Base-by-base conservation (phyloP, 805 yeast genomes). In the Pichia manshurica region DNA sequence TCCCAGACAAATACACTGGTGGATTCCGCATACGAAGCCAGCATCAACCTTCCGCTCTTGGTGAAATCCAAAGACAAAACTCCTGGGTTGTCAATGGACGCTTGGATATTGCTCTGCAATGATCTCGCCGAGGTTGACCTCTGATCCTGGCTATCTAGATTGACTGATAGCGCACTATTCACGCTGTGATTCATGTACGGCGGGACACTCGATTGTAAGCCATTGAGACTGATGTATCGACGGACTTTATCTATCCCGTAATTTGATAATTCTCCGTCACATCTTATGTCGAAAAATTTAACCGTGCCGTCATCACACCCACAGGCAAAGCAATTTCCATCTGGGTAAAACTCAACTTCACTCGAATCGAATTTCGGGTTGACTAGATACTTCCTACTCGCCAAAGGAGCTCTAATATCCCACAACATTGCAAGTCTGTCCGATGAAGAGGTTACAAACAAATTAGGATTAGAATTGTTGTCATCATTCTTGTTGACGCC, bases 221-320 rank as follows among this genome's bases (percentile, higher is more conserved):
- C 38, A 13, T 52, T 42, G 15, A 31, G 29, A 20, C 45, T 35
- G 9, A 53, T 33, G 33, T 53, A 52, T 29, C 28, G 50, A 7
- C 47, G 46, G 5, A 52, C 47, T 12, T 40, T 39, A 5, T 53
- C 52, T 29, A 69, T 54, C 21, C 56, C 64, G 62, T 80, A 87
- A 16, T 56, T 61, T 8, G 79, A 73, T 38, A 88, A 59, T 53
- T 77, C 82, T 53, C 93, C 79, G 60, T 86, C 95, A 1, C 89
- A 73, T 52, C 96, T 72, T 39, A 87, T 63, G 61, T 89, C 97
- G 63, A 78, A 84, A 47, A 87, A 64, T 49, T 85, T 72, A 22
- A 86, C 69, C 0, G 73, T 62, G 3, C 91, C 90, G 61, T 86
- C 95, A 58, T 88, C 96, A 39, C 84, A 75, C 1, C 96, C 96